phyloP scores from a whole-genome alignment of 2,329 filamentous ascomycete species.

The Seiridium cupressi region DNA sequence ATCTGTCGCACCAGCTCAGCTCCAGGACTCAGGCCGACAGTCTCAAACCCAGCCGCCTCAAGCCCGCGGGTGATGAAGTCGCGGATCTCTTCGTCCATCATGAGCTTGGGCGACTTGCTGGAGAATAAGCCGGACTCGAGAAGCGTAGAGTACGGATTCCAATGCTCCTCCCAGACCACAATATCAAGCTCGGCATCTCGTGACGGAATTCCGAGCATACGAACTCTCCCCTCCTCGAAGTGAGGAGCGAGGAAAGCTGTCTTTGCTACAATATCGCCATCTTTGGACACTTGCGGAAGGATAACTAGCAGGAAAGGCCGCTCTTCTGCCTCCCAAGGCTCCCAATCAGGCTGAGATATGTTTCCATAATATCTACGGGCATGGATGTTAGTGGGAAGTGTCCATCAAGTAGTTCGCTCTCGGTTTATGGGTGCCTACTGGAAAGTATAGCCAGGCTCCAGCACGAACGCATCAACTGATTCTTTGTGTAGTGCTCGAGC shows the following conservation, averaged over 20 bases:
- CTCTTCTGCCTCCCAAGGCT: conserved; percentile 65
- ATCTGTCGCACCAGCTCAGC: conserved; percentile 59
- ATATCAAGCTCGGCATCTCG: conserved; percentile 48
- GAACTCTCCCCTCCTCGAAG: conserved; percentile 59
- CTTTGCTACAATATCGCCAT: conserved; percentile 45
- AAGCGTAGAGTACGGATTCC: conserved; percentile 60
- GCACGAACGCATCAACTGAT: conserved; percentile 54
- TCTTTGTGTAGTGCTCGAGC: conserved; percentile 52
- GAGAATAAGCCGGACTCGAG: conserved; percentile 40
- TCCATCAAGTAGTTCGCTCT: no score
- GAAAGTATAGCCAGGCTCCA: conserved; percentile 65
- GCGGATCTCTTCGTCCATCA: conserved; percentile 64
- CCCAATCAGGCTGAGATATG: conserved; percentile 59
- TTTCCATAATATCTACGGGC: conserved; percentile 54
- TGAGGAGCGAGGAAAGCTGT: conserved; percentile 58
- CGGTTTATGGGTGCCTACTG: conserved; percentile 32
- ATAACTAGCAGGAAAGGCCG: conserved; percentile 63
- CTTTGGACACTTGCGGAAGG: conserved; percentile 37
- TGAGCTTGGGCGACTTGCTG: conserved; percentile 37
- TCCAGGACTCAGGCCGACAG: conserved; percentile 50
- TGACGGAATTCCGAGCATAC: conserved; percentile 57
- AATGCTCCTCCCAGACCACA: conserved; percentile 62
- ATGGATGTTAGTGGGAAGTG: no score
- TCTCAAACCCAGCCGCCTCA: conserved; percentile 50
- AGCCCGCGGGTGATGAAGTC: conserved; percentile 62